Percentiles rank a stretch among this genome's conserved stretches.
Evolutionary conservation across 139 green algal species (phyloP).

Genomic region (Tetradesmus obliquus): DNA sequence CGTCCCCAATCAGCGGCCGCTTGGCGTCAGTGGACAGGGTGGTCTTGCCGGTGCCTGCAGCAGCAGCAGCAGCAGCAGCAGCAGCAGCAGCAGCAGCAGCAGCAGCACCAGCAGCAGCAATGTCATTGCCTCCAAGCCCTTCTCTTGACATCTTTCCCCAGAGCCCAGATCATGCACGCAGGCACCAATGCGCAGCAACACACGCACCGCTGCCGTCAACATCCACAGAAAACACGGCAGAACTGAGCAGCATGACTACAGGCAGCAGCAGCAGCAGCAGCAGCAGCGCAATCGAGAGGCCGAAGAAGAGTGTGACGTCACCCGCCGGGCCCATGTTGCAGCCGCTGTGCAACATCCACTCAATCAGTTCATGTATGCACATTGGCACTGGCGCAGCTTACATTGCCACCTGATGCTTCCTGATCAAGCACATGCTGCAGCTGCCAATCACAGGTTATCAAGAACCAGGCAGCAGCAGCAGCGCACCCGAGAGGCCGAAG

Average conservation of each 20-base stretch:
- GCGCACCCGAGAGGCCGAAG: slow-evolving; percentile 80
- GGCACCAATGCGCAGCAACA: too few relatives aligned
- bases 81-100: neutral
- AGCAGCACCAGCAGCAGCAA: neutral
- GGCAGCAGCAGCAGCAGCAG: too few relatives aligned
- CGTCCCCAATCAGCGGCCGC: slow-evolving; percentile 67
- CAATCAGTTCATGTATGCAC: too few relatives aligned
- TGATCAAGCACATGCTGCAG: neutral
- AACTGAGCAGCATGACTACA: too few relatives aligned
- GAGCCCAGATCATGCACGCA: too few relatives aligned
- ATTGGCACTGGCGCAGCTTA: too few relatives aligned
- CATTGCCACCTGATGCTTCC: too few relatives aligned
- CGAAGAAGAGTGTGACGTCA: slow-evolving; percentile 89
- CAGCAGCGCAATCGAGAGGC: slow-evolving; percentile 64
- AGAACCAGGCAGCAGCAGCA: neutral
- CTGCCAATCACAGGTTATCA: neutral
- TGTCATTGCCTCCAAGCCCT: neutral
- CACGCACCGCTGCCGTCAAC: too few relatives aligned
- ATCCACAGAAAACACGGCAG: too few relatives aligned
- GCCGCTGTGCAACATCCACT: slow-evolving; percentile 79
- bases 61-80: neutral
- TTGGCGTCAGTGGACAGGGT: slow-evolving; percentile 79
- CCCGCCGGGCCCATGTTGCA: slow-evolving; percentile 84
- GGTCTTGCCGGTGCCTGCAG: slow-evolving; percentile 80
- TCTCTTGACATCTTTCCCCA: too few relatives aligned